Conservation (phyloP, 1,284 basidiomycete genomes). For the Naganishia sp. region DNA sequence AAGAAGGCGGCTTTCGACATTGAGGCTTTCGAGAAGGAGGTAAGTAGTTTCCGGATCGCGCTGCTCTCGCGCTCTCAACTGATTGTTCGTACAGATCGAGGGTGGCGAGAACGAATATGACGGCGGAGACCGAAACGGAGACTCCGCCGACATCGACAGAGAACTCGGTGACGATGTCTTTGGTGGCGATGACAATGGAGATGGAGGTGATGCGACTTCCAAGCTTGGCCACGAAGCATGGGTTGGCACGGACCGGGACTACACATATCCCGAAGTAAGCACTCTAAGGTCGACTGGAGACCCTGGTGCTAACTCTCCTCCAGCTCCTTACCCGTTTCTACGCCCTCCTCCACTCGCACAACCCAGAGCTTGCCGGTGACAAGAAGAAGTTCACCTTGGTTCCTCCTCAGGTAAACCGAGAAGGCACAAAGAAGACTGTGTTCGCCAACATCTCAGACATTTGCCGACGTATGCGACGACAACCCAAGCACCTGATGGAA, state of each 20-base stretch:
- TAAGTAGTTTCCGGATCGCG: slow-evolving; percentile 52
- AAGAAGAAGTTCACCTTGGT: slow-evolving; percentile 96
- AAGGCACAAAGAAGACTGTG: slow-evolving; percentile 93
- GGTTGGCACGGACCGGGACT: slow-evolving; percentile 90
- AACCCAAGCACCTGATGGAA: slow-evolving; percentile 98
- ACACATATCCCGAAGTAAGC: slow-evolving; percentile 84
- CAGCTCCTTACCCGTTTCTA: slow-evolving; percentile 94
- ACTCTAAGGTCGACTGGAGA: neutral
- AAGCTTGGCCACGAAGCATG: slow-evolving; percentile 62
- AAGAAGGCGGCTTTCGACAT: slow-evolving; percentile 58
- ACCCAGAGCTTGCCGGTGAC: slow-evolving; percentile 84
- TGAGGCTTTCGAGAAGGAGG: slow-evolving; percentile 85
- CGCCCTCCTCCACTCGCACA: slow-evolving; percentile 84
- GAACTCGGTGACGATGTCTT: slow-evolving; percentile 86
- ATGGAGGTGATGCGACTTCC: slow-evolving; percentile 59
- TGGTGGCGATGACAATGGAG: slow-evolving; percentile 55
- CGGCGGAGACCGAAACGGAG: slow-evolving; percentile 61
- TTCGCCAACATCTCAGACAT: slow-evolving; percentile 96
- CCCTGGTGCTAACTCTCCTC: slow-evolving; percentile 10
- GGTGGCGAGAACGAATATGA: slow-evolving; percentile 60
- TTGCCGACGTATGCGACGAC: slow-evolving; percentile 97
- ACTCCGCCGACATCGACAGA: slow-evolving; percentile 69
- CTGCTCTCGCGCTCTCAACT: slow-evolving; percentile 29
- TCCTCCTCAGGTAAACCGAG: slow-evolving; percentile 90
- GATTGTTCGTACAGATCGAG: slow-evolving; percentile 42